Evolutionary conservation across 257 asterid genomes (phyloP), one percentile per base, ranked within the genome.

Genomic region (Solanum neorickii): DNA sequence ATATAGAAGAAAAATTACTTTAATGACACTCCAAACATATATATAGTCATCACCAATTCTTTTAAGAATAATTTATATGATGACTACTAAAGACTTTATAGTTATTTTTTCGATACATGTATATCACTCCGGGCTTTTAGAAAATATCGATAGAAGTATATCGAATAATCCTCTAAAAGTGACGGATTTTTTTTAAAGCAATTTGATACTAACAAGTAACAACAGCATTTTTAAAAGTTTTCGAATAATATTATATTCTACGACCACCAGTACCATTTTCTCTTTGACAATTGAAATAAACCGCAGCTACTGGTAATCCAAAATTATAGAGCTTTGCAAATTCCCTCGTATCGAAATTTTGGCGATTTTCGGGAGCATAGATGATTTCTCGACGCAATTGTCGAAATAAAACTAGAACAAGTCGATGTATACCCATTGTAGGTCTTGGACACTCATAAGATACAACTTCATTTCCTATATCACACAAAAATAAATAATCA

Each of bases 391-490:
- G 76, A 0, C 94, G 94, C 77, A 93, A 27, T 44, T 94, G 95
- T 3, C 92, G 95, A 86, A 91, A 94, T 3, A 94, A 27, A 76
- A 90, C 89, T 52, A 92, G 89, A 7, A 92, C 90, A 4, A 92
- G 86, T 4, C 97, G 92, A 29, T 94, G 95, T 80, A 94, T 94
- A 5, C 97, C 95, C 93, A 94, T 91, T 10, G 93, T 82, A 27
- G 97, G 97, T 4, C 92, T 88, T 14, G 95, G 97, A 29, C 83
- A 90, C 93, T 94, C 97, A 16, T 94, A 94, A 5, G 94, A 90
- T 35, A 94, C 93, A 3, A 94, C 84, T 91, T 93, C 97, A 70
- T 91, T 94, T 0, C 97, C 97, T 93, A 49, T 9, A 66, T 60
- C 4, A 60, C 29, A 60, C 69, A 60, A 60, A 60, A 60, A 60